Conservation (phyloP, 148 eudicot species). For the Drosera capensis region DNA sequence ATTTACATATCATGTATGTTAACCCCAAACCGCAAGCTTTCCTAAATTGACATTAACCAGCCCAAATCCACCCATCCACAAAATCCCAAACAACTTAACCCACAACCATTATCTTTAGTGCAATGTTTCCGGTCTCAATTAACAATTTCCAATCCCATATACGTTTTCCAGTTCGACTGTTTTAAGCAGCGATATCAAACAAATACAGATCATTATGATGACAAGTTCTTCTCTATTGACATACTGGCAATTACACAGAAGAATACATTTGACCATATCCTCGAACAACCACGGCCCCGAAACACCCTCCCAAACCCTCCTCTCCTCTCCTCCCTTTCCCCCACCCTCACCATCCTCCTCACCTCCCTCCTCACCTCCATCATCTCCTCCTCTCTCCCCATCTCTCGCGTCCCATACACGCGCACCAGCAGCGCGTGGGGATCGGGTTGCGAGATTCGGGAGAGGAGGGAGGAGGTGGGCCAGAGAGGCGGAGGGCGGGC, state of each 20-base stretch:
- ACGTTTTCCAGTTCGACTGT: too few species aligned
- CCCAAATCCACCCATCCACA: too few species aligned
- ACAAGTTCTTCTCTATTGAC: too few species aligned
- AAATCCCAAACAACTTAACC: too few species aligned
- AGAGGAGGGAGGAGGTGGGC: conserved; percentile 14
- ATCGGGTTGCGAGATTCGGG: conserved; percentile 31
- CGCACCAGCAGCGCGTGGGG: conserved; percentile 20
- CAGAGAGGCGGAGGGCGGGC: conserved; percentile 48
- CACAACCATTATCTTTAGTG: too few species aligned
- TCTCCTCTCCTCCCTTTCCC: conserved; percentile 28
- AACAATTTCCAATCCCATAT: too few species aligned
- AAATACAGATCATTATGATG: too few species aligned
- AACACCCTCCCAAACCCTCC: conserved; percentile 65
- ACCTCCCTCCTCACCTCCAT: conserved; percentile 64
- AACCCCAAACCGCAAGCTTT: too few species aligned
- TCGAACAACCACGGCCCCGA: conserved; percentile 69
- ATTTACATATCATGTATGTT: too few species aligned
- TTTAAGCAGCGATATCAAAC: too few species aligned
- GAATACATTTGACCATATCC: conserved; percentile 72
- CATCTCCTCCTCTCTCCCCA: conserved; percentile 8
- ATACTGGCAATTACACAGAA: conserved; percentile 62
- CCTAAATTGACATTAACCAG: too few species aligned
- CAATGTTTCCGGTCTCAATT: too few species aligned
- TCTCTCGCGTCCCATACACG: conserved; percentile 18
- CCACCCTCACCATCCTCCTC: conserved; percentile 20